These are phyloP conservation scores for Sugiyamaella americana DNA, from an alignment of 805 yeast genomes.

Conservation along the genomic window DNA sequence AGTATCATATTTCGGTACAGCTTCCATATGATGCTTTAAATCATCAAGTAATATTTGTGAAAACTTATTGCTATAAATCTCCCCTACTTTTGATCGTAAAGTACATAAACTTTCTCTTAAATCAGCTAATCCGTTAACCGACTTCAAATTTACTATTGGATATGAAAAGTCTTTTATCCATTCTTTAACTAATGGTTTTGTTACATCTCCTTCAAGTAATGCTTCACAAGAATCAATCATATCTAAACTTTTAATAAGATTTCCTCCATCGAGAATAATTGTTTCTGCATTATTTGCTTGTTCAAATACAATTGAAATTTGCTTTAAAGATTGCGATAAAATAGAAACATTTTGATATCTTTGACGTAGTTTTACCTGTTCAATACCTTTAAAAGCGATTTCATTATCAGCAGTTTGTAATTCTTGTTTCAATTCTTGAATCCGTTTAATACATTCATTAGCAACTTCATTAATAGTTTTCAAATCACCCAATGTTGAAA, in stretches of 20 bases:
- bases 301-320: slow-evolving; percentile 42
- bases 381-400: slow-evolving; percentile 47
- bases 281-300: slow-evolving; percentile 47
- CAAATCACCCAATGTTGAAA: slow-evolving; percentile 75
- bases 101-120: slow-evolving; percentile 48
- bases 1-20: slow-evolving; percentile 43
- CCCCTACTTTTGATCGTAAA: slow-evolving; percentile 61
- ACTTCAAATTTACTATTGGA: slow-evolving; percentile 38
- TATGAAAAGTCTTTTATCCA: slow-evolving; percentile 23
- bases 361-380: slow-evolving; percentile 43
- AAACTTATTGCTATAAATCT: slow-evolving; percentile 56
- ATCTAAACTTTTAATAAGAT: slow-evolving; percentile 51
- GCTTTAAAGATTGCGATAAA: slow-evolving; percentile 57
- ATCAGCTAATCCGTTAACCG: slow-evolving; percentile 45
- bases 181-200: slow-evolving; percentile 7
- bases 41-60: slow-evolving; percentile 53
- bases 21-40: slow-evolving; percentile 50
- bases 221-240: slow-evolving; percentile 51
- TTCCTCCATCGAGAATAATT: slow-evolving; percentile 37
- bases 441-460: slow-evolving; percentile 41
- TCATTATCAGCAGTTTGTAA: slow-evolving; percentile 43
- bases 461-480: slow-evolving; percentile 51
- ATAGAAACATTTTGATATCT: slow-evolving; percentile 54
- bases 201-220: slow-evolving; percentile 49
- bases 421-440: slow-evolving; percentile 42